phyloP scores from a whole-genome alignment of 202 grass and related monocot species.

The Saccharum hybrid region DNA sequence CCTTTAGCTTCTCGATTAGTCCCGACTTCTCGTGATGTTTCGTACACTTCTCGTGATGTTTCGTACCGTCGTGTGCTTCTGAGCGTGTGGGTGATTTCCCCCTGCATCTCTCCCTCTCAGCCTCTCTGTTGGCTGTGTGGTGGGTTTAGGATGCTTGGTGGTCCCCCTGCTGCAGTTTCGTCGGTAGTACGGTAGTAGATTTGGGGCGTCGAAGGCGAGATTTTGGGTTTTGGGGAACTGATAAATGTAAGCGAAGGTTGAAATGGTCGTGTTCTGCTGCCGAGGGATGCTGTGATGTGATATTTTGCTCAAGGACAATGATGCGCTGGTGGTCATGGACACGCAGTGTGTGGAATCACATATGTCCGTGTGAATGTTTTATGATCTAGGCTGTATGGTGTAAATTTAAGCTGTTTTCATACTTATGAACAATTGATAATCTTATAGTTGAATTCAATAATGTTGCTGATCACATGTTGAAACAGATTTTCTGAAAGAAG shows the following conservation, averaged over 20 bases:
- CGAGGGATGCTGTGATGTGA: slow-evolving; percentile 8
- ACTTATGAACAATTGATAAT: slow-evolving; percentile 8
- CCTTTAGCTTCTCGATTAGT: not conserved
- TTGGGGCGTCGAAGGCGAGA: slow-evolving; percentile 29
- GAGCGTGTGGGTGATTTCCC: slow-evolving; percentile 11
- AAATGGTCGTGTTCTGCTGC: slow-evolving; percentile 13
- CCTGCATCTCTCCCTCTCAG: not conserved
- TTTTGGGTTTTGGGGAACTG: slow-evolving; percentile 10
- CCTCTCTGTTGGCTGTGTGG: slow-evolving; percentile 8
- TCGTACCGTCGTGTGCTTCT: slow-evolving; percentile 8
- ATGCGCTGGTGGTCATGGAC: not conserved
- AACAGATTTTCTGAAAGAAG: not conserved
- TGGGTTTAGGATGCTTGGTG: not conserved
- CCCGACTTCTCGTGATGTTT: slow-evolving; percentile 18
- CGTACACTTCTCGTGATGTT: too few relatives aligned
- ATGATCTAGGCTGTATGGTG: slow-evolving; percentile 19
- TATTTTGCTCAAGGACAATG: not conserved
- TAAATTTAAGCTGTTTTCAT: slow-evolving; percentile 6
- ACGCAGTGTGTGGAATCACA: not conserved
- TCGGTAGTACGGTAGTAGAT: slow-evolving; percentile 33
- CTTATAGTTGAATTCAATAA: not conserved
- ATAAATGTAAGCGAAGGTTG: not conserved
- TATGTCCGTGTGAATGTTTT: slow-evolving; percentile 8
- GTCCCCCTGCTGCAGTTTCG: not conserved
- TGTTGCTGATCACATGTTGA: slow-evolving; percentile 18